Evolutionary conservation across 768 basidiomycete species (phyloP), one percentile per base, ranked within the genome.

Genomic region (Calocybe cyanea): DNA sequence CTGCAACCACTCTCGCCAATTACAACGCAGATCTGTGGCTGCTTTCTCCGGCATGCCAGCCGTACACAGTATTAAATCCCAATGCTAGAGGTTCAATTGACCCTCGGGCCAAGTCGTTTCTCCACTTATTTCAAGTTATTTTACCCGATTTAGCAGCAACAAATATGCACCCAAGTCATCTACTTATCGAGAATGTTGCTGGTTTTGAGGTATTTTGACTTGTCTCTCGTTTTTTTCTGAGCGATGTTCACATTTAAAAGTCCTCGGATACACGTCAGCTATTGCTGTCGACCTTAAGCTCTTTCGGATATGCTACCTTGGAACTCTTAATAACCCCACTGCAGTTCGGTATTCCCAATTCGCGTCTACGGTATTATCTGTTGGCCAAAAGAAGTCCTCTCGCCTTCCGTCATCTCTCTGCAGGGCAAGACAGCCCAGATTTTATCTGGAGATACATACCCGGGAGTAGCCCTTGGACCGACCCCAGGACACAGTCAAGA

Each of bases 261-360:
- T 66, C 68, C 7, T 91, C 88, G 1, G 75, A 62, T 19, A 87
- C 87, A 3, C 76, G 85, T 33, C 60, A 66, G 47, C 65, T 73
- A 7, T 64, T 88, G n/a, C 53, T 83, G 0, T 67, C 70, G 13
- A 72, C 70, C 8, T 68, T 92, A 8, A 64, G 61, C 25, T 63
- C 62, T 1, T 68, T 85, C 3, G 77, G 78, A 17, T 91, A 90
- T 57, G 57, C 58, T 6, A 73, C 70, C 0, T 55, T 69, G 18
- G 87, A 92, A 62, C 69, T 87, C 18, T 65, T 86, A 8, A 63
- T 92, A 39, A 88, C 82, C 19, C 89, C 88, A 0, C 62, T 87
- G 4, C 87, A 90, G 59, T 87, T 85, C 50, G 80, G 83, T 14
- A 79, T 89, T 13, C 89, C 89, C 7, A 92, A 91, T 57, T 92